These are phyloP conservation scores for Epichloe sibirici DNA, from an alignment of 2,329 filamentous ascomycete genomes.

Conservation along the genomic window DNA sequence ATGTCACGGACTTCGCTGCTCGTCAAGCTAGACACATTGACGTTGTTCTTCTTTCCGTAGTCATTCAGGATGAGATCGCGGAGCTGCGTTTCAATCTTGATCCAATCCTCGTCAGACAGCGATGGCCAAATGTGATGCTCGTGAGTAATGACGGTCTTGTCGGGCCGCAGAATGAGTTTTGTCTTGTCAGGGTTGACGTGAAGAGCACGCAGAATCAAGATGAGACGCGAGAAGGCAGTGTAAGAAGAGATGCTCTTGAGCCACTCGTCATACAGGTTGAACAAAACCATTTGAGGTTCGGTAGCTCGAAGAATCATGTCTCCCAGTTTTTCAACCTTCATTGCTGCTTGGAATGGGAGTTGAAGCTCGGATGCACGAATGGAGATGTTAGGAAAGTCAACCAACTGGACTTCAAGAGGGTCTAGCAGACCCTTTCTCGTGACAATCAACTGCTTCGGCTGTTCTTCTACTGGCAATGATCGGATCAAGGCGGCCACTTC, in stretches of 20 bases:
- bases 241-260: slow-evolving; percentile 97
- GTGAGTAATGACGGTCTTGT: slow-evolving; percentile 96
- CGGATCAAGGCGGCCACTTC: slow-evolving; percentile 96
- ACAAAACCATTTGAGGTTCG: slow-evolving; percentile 98
- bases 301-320: slow-evolving; percentile 98
- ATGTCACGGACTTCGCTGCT: slow-evolving; percentile 96
- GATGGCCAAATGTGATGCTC: slow-evolving; percentile 99
- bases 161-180: slow-evolving; percentile 84
- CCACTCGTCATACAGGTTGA: slow-evolving; percentile 99
- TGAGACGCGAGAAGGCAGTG: slow-evolving; percentile 90
- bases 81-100: slow-evolving; percentile 96
- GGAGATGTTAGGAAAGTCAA: slow-evolving; percentile 98
- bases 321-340: slow-evolving; percentile 98
- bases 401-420: slow-evolving; percentile 89
- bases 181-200: slow-evolving; percentile 99
- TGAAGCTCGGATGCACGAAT: slow-evolving; percentile 95
- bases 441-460: slow-evolving; percentile 96
- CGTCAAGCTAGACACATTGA: slow-evolving; percentile 93
- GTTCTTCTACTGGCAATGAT: slow-evolving; percentile 91
- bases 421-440: slow-evolving; percentile 94
- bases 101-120: slow-evolving; percentile 91
- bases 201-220: slow-evolving; percentile 84
- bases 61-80: slow-evolving; percentile 95
- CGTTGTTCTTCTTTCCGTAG: slow-evolving; percentile 99
- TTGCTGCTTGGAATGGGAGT: slow-evolving; percentile 95